Percentiles rank a stretch among this genome's conserved stretches.
Evolutionary conservation across 2,329 filamentous ascomycete genomes (phyloP).

Genomic region (Cadophora gregata): DNA sequence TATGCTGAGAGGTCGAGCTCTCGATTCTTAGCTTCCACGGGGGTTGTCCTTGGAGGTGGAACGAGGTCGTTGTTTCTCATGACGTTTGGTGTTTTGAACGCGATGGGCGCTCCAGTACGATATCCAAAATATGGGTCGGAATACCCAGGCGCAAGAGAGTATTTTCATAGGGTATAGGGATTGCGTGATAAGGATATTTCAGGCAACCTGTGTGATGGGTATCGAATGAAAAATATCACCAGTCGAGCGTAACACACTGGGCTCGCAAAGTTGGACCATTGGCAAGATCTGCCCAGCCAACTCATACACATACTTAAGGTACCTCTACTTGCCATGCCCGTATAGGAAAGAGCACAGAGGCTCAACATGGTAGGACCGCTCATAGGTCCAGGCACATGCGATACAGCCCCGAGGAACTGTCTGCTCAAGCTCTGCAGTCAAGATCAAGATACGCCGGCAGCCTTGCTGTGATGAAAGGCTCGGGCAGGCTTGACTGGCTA

Average conservation of each 20-base stretch:
- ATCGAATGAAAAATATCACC: neutral
- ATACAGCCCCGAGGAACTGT: neutral
- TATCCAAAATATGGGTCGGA: conserved; percentile 25
- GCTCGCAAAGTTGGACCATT: neutral
- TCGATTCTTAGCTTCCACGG: conserved; percentile 3
- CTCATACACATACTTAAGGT: too few species aligned
- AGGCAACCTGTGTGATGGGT: neutral
- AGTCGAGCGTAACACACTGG: neutral
- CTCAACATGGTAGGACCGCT: neutral
- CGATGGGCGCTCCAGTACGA: conserved; percentile 19
- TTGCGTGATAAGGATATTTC: neutral
- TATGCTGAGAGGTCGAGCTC: conserved; percentile 22
- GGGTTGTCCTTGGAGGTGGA: neutral
- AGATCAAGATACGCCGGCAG: neutral
- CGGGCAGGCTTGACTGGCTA: neutral
- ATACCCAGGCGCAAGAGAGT: conserved; percentile 27
- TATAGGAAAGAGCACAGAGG: neutral
- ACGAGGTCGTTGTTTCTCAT: conserved; percentile 22
- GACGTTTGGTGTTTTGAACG: neutral
- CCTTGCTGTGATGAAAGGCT: neutral
- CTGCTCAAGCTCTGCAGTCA: too few species aligned
- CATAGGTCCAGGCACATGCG: neutral
- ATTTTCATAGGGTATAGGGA: conserved; percentile 27
- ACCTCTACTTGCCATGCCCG: neutral
- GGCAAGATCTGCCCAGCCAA: neutral